Conservation (phyloP, 331 rosid genomes). For the Saraca asoca region DNA sequence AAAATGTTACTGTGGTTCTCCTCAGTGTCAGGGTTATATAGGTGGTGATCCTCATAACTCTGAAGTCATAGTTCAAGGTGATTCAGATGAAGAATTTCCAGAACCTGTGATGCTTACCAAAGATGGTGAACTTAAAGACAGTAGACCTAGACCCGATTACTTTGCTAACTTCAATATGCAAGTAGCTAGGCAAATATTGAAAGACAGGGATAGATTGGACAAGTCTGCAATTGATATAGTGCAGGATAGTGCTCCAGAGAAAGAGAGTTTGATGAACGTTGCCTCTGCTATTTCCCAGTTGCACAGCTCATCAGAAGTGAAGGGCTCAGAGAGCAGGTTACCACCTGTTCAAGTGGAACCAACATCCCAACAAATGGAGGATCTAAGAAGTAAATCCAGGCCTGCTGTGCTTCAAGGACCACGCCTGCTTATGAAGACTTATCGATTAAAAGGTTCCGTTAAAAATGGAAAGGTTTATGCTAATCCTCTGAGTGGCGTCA, state of each 20-base stretch:
- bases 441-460: slow-evolving; percentile 43
- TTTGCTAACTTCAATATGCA: slow-evolving; percentile 36
- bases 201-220: slow-evolving; percentile 43
- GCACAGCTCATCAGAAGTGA: slow-evolving; percentile 49
- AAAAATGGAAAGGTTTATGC: slow-evolving; percentile 65
- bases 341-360: slow-evolving; percentile 48
- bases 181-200: slow-evolving; percentile 38
- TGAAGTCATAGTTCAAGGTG: slow-evolving; percentile 77
- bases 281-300: slow-evolving; percentile 48
- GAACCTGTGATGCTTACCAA: slow-evolving; percentile 73
- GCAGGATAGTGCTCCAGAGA: slow-evolving; percentile 42
- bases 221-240: slow-evolving; percentile 36
- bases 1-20: slow-evolving; percentile 85
- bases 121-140: slow-evolving; percentile 47
- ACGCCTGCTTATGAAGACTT: slow-evolving; percentile 52
- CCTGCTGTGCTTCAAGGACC: slow-evolving; percentile 46
- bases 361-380: slow-evolving; percentile 55
- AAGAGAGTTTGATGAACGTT: slow-evolving; percentile 49
- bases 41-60: slow-evolving; percentile 82
- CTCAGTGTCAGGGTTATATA: slow-evolving; percentile 83
- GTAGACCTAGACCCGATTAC: slow-evolving; percentile 34
- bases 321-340: slow-evolving; percentile 44
- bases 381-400: slow-evolving; percentile 46
- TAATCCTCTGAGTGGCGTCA: slow-evolving; percentile 42
- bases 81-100: slow-evolving; percentile 93